Percentiles rank a stretch among this genome's conserved stretches.
Evolutionary conservation across 2,329 filamentous ascomycete species (phyloP).

Genomic region (Ceratocystiopsis sp.): DNA sequence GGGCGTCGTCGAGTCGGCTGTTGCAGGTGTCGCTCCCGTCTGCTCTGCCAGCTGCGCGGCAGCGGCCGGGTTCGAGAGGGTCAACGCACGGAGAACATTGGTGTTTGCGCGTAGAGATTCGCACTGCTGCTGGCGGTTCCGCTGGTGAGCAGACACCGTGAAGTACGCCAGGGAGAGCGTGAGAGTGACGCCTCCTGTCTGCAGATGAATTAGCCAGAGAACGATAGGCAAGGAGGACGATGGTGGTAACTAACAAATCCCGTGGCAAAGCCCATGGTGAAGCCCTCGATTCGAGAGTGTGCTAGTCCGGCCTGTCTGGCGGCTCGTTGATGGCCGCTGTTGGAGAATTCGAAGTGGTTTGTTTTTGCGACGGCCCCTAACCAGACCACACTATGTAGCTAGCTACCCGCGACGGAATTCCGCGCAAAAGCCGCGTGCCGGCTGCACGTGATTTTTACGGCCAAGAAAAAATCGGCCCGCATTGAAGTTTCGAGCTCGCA

Average conservation of each 20-base stretch:
- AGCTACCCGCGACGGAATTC: too few relatives aligned
- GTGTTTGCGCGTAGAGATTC: constrained; percentile 39
- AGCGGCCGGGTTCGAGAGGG: constrained; percentile 22
- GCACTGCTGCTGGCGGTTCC: constrained; percentile 44
- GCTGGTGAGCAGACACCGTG: constrained; percentile 50
- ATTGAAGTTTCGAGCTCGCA: too few relatives aligned
- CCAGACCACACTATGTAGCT: too few relatives aligned
- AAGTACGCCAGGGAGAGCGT: constrained; percentile 60
- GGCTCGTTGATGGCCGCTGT: too few relatives aligned
- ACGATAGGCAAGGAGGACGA: neutral
- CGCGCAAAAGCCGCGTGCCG: too few relatives aligned
- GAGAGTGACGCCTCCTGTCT: constrained; percentile 62
- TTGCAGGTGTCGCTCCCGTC: constrained; percentile 12
- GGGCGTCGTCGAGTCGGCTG: constrained; percentile 1
- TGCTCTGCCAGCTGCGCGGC: constrained; percentile 12
- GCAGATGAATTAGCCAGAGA: neutral
- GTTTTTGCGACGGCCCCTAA: too few relatives aligned
- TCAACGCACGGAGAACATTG: constrained; percentile 34
- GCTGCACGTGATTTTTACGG: too few relatives aligned
- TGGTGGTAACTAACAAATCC: constrained; percentile 47
- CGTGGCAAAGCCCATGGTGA: constrained; percentile 51
- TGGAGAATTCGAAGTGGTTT: too few relatives aligned
- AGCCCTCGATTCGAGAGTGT: neutral
- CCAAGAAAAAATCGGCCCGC: too few relatives aligned
- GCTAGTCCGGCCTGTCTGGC: too few relatives aligned